Evolutionary conservation across 768 basidiomycete genomes (phyloP), one percentile per base, ranked within the genome.

Genomic region (Asterophora parasitica): DNA sequence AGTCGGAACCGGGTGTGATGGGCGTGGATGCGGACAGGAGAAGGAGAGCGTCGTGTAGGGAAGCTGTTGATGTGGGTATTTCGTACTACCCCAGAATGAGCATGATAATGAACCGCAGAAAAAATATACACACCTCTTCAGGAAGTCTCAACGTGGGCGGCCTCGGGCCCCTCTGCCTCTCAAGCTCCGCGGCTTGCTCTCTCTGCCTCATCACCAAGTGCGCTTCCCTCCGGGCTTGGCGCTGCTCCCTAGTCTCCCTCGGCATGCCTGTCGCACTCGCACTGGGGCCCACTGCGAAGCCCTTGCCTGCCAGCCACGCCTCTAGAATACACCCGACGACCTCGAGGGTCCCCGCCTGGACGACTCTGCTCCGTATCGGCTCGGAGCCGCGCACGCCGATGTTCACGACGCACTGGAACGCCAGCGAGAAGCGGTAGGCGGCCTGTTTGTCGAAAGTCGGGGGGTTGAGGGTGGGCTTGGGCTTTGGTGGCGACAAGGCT

Each of bases 381-480:
- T 98, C 93, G 48, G 81, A 87, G n/a, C 95, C 95, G 26, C 95
- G 74, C 0, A 98, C 94, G 31, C 95, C 95, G 58, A 97, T 92
- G 65, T 99, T 98, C 52, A 94, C 93, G 37, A 98, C 83, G 59
- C 92, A 96, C 61, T 97, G 93, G 61, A 99, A 94, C 1, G 95
- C 95, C 49, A 97, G 80, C 0, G 86, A 85, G 62, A 96, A 95
- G 7, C 90, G 81, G 59, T 89, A 88, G 0, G 90, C 89, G 23
- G 89, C 85, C 57, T 88, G 85, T 51, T 87, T 88, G 69, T 92
- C 90, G 54, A 81, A 90, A 0, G 73, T 63, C 19, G 73, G 70
- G 0, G 87, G 87, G 55, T 85, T 85, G 33, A 88, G 75, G 1
- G 77, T 79, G 0, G 88, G 83, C 0, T 68, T 53, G 4, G 73